Conservation (phyloP, 164 flowering plant species). For the Warburgia ugandensis region DNA sequence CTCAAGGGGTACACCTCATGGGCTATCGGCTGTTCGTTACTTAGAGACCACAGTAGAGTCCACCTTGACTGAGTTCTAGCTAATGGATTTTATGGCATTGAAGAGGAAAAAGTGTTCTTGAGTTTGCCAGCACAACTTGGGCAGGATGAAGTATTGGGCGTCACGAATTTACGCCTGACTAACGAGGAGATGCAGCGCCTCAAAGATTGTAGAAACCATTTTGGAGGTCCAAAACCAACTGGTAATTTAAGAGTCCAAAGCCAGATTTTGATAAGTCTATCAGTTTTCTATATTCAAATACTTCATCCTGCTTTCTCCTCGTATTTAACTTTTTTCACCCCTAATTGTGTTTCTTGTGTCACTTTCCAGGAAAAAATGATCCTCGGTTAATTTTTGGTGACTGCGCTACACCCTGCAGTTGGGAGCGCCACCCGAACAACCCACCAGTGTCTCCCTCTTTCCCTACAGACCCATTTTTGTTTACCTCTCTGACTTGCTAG, state of each 20-base stretch:
- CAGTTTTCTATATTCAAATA: too few species aligned
- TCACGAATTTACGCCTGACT: slow-evolving; percentile 52
- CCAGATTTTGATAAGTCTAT: too few species aligned
- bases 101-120: slow-evolving; percentile 56
- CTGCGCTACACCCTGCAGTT: too few species aligned
- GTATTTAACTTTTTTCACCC: too few species aligned
- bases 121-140: slow-evolving; percentile 85
- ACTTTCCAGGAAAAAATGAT: too few species aligned
- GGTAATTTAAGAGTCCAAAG: slow-evolving; percentile 13
- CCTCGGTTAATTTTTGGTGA: too few species aligned
- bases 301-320: too few species aligned
- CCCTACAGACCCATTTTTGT: too few species aligned
- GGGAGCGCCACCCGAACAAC: too few species aligned
- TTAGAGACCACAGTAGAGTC: slow-evolving; percentile 62
- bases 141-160: slow-evolving; percentile 51
- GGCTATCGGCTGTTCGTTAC: slow-evolving; percentile 70
- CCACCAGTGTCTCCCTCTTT: too few species aligned
- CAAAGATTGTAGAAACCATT: slow-evolving; percentile 42
- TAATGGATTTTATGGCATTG: slow-evolving; percentile 58
- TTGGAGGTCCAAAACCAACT: slow-evolving; percentile 51
- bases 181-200: slow-evolving; percentile 52
- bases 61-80: slow-evolving; percentile 81
- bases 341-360: too few species aligned
- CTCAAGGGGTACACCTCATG: slow-evolving; percentile 87
- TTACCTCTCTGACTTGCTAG: too few species aligned